phyloP scores from a whole-genome alignment of 768 basidiomycete species.

The Hydnum rufescens region DNA sequence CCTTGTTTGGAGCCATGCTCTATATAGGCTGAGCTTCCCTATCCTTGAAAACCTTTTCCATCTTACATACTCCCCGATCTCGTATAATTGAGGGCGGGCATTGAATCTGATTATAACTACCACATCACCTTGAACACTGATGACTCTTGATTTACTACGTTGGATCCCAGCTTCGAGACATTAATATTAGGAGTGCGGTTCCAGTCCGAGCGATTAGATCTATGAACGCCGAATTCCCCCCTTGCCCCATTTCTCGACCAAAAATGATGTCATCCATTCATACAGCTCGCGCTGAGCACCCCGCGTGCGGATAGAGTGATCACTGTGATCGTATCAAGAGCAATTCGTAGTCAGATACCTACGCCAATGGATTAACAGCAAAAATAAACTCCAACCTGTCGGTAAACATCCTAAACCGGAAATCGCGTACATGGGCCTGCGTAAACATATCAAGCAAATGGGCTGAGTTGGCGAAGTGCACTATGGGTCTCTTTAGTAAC shows the following conservation, averaged over 20 bases:
- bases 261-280: slow-evolving; percentile 66
- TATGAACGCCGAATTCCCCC: not conserved
- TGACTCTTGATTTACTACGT: not conserved
- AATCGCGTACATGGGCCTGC: slow-evolving; percentile 38
- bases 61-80: no score
- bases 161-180: not conserved
- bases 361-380: not conserved
- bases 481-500: slow-evolving; percentile 16
- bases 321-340: slow-evolving; percentile 30
- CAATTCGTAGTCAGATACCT: slow-evolving; percentile 8
- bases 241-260: slow-evolving; percentile 83
- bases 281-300: slow-evolving; percentile 73
- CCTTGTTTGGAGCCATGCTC: no score
- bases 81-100: no score
- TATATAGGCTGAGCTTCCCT: no score
- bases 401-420: slow-evolving; percentile 85
- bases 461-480: slow-evolving; percentile 83
- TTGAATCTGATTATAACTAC: no score
- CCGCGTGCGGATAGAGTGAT: slow-evolving; percentile 54
- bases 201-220: not conserved
- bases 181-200: not conserved
- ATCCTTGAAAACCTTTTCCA: no score
- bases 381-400: slow-evolving; percentile 53
- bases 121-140: no score
- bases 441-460: slow-evolving; percentile 90